Base-by-base conservation (phyloP, 257 asterid species). In the Primulina huaijiensis region DNA sequence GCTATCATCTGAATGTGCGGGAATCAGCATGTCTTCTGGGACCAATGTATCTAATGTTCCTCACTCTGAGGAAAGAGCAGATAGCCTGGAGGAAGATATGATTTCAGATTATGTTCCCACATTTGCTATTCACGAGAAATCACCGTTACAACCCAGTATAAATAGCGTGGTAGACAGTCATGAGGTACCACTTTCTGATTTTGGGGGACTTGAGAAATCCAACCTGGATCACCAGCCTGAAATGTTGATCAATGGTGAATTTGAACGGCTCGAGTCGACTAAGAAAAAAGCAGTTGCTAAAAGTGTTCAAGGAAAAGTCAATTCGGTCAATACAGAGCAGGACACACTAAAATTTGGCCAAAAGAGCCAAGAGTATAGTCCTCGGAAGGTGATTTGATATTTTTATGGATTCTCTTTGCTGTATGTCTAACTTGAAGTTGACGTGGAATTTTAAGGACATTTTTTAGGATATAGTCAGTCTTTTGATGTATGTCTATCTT, bases 61-160 rank as follows among this genome's bases (percentile, higher is more conserved):
- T 73, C 68, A 66, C 69, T 53, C 77, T 58, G 86, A 79, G 75
- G 96, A 76, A 81, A 74, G 75, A 71, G 43, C 66, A n/a, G 80
- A 83, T 68, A 71, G 71, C 71, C 62, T 67, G 75, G 83, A 82
- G 72, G 90, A 82, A 67, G 90, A 86, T 70, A 65, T 57, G 68
- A 74, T 68, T 71, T 74, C 88, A 57, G 95, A 90, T 86, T 87
- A 84, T 76, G 92, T 87, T 68, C 90, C 85, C 67, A 86, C 99
- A 71, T 86, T 88, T 59, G 77, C 87, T 27, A 75, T 88, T 79
- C 91, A 78, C 72, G 92, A 87, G 70, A 90, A 87, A 70, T 75
- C 84, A 72, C 79, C 75, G 58, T 20, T 76, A 63, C 81, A 66
- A 55, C 50, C 75, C 70, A 76, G 72, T 79, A 75, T 85, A 8